Base-by-base conservation (phyloP, 441 rosid genomes). In the Populus hybrid region DNA sequence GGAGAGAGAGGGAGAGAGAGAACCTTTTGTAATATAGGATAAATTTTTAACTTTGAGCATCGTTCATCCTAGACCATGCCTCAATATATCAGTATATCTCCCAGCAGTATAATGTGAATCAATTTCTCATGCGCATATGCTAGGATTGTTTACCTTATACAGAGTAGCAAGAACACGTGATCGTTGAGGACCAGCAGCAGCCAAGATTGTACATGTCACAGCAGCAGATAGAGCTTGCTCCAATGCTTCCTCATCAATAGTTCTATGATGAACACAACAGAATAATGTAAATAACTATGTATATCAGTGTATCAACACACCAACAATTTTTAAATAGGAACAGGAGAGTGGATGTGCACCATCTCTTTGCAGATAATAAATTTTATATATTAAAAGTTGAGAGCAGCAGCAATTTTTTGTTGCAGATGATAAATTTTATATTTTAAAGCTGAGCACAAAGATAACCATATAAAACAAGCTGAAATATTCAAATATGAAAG, bases 161-260 rank as follows among this genome's bases (percentile, higher is more conserved):
- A 94, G 81, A 79, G 98, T 94, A 36, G 98, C 98, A 80, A 97
- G 98, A 77, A 97, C 98, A 83, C 98, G 95, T 73, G 99, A 97
- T 36, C 98, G 94, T 78, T 92, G 99, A 86, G 99, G 99, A 83
- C 98, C 98, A 0, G 98, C 99, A 77, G 93, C 99, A 82, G 97
- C 99, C 86, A 94, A 86, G 82, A 94, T 94, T 75, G 99, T 94
- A 80, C 98, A 92, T 67, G 99, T 97, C 81, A 97, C 97, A 83
- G 98, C 98, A 89, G 97, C 97, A 32, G 97, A 85, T 42, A 94
- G 83, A 73, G 99, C 98, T 77, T 91, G 97, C 86, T 94, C 97
- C 80, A 91, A 76, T 50, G 98, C 98, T 83, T 93, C 97, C 85
- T 97, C 99, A 57, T 97, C 94, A 75, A 94, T 94, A 69, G 92